Percentiles rank a stretch among this genome's conserved stretches.
phyloP scores from a whole-genome alignment of 805 yeast genomes.

The Zygosaccharomyces pseudorouxii region DNA sequence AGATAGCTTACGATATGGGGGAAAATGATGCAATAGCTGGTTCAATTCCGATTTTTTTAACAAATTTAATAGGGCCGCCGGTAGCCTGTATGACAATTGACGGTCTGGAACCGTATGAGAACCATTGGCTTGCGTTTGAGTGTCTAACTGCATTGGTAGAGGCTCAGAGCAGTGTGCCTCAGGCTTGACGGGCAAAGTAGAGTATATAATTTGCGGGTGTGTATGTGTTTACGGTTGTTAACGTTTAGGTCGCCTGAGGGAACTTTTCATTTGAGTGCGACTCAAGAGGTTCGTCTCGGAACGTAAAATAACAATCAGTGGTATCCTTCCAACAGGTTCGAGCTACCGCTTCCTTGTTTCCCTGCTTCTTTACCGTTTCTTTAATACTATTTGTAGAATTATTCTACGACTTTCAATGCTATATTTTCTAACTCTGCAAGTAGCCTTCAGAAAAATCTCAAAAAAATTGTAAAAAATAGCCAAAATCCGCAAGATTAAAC shows the following conservation, averaged over 20 bases:
- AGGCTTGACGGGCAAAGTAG: neutral
- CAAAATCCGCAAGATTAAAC: neutral
- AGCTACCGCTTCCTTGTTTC: no score
- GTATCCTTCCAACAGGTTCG: no score
- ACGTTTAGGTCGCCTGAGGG: no score
- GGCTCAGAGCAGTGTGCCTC: neutral
- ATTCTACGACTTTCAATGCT: neutral
- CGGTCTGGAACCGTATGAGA: neutral
- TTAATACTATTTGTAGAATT: no score
- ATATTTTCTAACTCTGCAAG: neutral
- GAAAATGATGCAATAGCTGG: neutral
- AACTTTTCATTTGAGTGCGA: no score
- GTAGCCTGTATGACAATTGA: neutral
- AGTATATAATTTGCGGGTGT: no score
- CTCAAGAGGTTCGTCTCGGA: no score
- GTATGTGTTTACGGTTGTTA: no score
- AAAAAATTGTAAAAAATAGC: neutral
- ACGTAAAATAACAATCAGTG: no score
- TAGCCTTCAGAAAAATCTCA: neutral
- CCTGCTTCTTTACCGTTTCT: no score
- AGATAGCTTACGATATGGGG: neutral
- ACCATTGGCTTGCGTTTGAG: neutral
- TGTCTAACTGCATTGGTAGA: neutral
- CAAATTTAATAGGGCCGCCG: neutral
- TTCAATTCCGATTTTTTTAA: neutral